A percentile compares a stretch with the other conserved stretches of the same genome.
Conservation (phyloP, 257 asterid species). For the Nicotiana tabacum region DNA sequence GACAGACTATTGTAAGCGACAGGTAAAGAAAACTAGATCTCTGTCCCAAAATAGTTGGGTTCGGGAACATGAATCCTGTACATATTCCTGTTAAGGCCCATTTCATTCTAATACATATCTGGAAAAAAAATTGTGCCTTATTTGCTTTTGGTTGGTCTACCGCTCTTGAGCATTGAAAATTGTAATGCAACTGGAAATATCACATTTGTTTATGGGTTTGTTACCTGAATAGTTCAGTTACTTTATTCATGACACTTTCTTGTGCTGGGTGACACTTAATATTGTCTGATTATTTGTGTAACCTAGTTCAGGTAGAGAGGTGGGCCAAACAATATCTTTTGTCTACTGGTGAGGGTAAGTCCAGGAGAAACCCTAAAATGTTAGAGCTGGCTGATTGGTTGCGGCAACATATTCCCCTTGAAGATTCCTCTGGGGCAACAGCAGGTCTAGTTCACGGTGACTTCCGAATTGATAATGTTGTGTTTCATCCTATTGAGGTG, state of each 20-base stretch:
- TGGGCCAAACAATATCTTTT: conserved; percentile 88
- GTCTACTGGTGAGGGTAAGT: conserved; percentile 86
- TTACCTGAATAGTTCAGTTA: neutral
- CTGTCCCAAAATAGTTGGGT: neutral
- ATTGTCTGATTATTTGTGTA: conserved; percentile 10
- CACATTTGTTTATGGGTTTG: neutral
- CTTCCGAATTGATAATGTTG: conserved; percentile 90
- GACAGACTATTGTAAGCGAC: conserved; percentile 77
- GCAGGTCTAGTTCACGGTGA: conserved; percentile 97
- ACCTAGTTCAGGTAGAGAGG: conserved; percentile 71
- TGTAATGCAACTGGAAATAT: conserved; percentile 1
- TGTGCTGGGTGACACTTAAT: neutral
- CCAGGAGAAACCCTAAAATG: conserved; percentile 82
- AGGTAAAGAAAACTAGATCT: conserved; percentile 36
- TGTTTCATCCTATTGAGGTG: conserved; percentile 96
- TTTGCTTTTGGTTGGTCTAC: neutral
- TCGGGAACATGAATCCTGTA: neutral
- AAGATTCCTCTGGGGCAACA: conserved; percentile 81
- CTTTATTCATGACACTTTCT: neutral
- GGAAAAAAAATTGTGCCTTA: neutral
- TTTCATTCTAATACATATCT: neutral
- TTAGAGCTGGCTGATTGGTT: conserved; percentile 79
- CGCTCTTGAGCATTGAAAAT: neutral
- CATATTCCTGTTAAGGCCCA: neutral
- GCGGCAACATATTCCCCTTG: conserved; percentile 69